phyloP scores from a whole-genome alignment of 306 rosid genomes.

The Quillaja saponaria region DNA sequence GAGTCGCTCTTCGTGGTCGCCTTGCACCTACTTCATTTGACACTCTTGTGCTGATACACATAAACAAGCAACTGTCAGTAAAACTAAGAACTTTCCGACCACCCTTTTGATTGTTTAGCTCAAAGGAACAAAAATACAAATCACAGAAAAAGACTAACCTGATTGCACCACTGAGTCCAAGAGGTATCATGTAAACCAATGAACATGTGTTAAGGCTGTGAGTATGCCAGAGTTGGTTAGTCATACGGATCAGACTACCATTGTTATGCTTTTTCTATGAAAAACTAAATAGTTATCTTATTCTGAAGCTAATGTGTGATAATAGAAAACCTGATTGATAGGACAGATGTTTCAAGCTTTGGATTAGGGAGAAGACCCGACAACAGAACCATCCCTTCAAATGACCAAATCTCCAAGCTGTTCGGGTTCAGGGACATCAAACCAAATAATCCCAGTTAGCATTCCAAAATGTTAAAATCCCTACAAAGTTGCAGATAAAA shows the following conservation, averaged over 20 bases:
- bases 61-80: too few relatives aligned
- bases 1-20: conserved; percentile 30
- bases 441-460: too few relatives aligned
- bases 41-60: conserved; percentile 37
- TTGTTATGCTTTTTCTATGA: not conserved
- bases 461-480: too few relatives aligned
- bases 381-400: conserved; percentile 37
- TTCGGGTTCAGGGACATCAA: not conserved
- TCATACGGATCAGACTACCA: too few relatives aligned
- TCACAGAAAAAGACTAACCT: conserved; percentile 31
- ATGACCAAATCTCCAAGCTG: conserved; percentile 41
- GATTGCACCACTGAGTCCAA: conserved; percentile 43
- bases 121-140: not conserved
- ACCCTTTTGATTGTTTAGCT: not conserved
- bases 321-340: conserved; percentile 26
- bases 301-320: not conserved
- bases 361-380: conserved; percentile 34
- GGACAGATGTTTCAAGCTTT: conserved; percentile 39
- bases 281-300: not conserved
- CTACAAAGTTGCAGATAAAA: too few relatives aligned
- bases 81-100: not conserved
- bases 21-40: conserved; percentile 52
- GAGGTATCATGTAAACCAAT: conserved; percentile 47
- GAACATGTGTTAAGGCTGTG: conserved; percentile 46
- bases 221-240: not conserved